Evolutionary conservation across 2,329 filamentous ascomycete species (phyloP).

Genomic region (Beauveria brongniartii): DNA sequence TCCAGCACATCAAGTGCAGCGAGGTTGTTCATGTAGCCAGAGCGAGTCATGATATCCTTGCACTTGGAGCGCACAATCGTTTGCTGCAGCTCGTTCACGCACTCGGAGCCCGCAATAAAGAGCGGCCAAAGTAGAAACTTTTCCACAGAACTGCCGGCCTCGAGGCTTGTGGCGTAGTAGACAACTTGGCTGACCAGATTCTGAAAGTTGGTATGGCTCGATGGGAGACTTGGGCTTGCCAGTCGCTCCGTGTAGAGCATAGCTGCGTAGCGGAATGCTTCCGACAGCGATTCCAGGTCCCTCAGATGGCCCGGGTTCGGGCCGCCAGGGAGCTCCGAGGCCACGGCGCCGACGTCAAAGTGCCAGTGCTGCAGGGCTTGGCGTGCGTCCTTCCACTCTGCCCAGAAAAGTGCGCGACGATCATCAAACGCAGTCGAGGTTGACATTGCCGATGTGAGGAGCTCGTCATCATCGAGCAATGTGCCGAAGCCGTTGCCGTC

Average conservation of each 20-base stretch:
- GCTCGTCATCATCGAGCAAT: constrained; percentile 47
- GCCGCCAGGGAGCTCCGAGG: constrained; percentile 40
- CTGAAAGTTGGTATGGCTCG: constrained; percentile 70
- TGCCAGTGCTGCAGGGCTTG: constrained; percentile 73
- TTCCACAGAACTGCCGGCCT: constrained; percentile 62
- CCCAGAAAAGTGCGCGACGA: constrained; percentile 63
- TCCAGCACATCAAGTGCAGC: constrained; percentile 80
- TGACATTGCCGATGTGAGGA: constrained; percentile 31
- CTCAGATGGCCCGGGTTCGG: constrained; percentile 55
- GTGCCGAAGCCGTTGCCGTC: constrained; percentile 61
- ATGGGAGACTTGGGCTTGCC: constrained; percentile 65
- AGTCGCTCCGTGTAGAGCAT: constrained; percentile 85
- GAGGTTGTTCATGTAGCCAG: constrained; percentile 89
- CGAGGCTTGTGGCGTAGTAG: constrained; percentile 73
- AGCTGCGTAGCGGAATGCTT: constrained; percentile 83
- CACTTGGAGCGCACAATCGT: constrained; percentile 72
- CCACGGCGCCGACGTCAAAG: constrained; percentile 51
- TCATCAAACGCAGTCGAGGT: constrained; percentile 46
- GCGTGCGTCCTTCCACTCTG: constrained; percentile 76
- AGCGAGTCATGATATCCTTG: constrained; percentile 77
- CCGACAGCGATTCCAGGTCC: constrained; percentile 75
- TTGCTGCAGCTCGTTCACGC: constrained; percentile 72
- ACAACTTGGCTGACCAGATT: constrained; percentile 74
- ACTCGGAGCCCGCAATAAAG: constrained; percentile 85
- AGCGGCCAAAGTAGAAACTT: constrained; percentile 92